Evolutionary conservation across 208 protist genomes (phyloP).

Genomic region (Acanthamoeba healyi): DNA sequence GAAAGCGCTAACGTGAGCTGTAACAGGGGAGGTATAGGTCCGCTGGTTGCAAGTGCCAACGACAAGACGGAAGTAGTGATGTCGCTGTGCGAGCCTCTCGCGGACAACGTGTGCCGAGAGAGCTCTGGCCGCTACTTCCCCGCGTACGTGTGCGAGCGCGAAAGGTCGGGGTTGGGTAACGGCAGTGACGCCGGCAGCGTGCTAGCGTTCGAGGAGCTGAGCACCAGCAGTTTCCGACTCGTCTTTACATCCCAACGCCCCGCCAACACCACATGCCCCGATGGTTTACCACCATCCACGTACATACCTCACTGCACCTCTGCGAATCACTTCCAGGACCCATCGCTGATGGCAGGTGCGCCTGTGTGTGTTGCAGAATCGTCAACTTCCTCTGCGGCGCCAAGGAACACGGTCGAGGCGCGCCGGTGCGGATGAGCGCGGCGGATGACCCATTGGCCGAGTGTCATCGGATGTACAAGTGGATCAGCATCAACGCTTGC

Average conservation of each 20-base stretch:
- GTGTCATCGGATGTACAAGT: constrained; percentile 53
- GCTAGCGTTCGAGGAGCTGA: constrained; percentile 1
- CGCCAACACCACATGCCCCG: neutral
- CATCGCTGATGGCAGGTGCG: neutral
- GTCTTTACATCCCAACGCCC: neutral
- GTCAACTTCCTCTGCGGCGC: constrained; percentile 41
- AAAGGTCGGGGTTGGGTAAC: neutral
- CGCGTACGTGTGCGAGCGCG: constrained; percentile 36
- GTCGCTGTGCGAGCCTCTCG: constrained; percentile 56
- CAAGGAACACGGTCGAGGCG: constrained; percentile 7
- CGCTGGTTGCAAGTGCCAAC: neutral
- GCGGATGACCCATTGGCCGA: constrained; percentile 1
- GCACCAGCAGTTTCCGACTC: constrained; percentile 4
- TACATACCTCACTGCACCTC: neutral
- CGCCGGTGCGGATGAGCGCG: neutral
- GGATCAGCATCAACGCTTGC: constrained; percentile 57
- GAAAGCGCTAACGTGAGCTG: neutral
- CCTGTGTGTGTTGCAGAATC: neutral
- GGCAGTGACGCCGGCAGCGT: constrained; percentile 57
- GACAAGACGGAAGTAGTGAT: neutral
- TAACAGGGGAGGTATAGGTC: neutral
- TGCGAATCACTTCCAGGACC: neutral
- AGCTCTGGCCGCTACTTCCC: constrained; percentile 11
- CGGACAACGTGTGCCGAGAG: neutral
- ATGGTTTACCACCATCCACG: neutral